Evolutionary conservation across 2,329 filamentous ascomycete genomes (phyloP), one percentile per base, ranked within the genome.

Genomic region (Beauveria bassiana): DNA sequence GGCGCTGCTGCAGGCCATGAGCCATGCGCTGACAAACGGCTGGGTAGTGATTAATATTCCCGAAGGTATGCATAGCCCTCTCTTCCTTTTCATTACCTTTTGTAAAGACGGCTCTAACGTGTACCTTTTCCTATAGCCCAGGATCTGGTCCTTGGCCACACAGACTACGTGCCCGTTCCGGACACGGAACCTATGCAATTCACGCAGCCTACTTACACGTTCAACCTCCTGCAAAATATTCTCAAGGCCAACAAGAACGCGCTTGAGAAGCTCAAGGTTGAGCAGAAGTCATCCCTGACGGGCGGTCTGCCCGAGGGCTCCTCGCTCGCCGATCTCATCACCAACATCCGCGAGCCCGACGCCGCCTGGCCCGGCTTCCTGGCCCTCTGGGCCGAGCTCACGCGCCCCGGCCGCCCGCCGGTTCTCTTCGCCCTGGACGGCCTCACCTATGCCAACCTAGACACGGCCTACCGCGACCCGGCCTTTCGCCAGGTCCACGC

Each of bases 21-120:
- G 89, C 20, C 87, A 93, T 74, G 93, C 86, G 1, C 86, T 93
- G 66, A 73, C 93, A 69, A 91, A 91, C 72, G 83, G 89, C 31
- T 98, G 93, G 91, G 81, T 96, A 50, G 92, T 98, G 52, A 81
- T 99, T 62, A 88, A 90, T 70, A 82, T 98, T 57, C 93, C 95
- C 43, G 92, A 99, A 77, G 89, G 93, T 96, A 79, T 68, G 81
- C 4, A 49, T 9, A 54, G 12, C 16, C n/a, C n/a, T 22, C 9
- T 6, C 12, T 51, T 16, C 28, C 9, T 38, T 38, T 14, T 10
- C 18, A 31, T 4, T 5, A 1, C 1, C 4, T 40, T n/a, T 18
- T 38, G n/a, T 8, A 42, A 22, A 14, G 28, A 40, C 20, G 14
- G 1, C 47, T 46, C 59, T 66, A 62, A 56, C 55, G 1, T 52